Evolutionary conservation across 768 basidiomycete species (phyloP).

Genomic region (Rhizopogon roseolus): DNA sequence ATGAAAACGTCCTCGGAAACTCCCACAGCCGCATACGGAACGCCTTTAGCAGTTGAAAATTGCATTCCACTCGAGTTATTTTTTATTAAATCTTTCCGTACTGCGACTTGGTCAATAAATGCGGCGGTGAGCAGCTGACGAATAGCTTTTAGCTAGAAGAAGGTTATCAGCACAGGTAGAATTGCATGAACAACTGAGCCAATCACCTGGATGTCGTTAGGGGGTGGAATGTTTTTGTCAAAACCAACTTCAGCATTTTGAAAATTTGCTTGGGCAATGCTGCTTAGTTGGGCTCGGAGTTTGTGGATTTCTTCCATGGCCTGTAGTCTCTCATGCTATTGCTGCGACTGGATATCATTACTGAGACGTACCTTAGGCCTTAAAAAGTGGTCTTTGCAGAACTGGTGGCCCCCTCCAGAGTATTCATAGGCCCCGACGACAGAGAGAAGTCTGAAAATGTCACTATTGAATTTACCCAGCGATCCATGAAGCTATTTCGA

Average conservation of each 20-base stretch:
- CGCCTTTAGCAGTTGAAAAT: conserved; percentile 69
- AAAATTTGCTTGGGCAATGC: conserved; percentile 79
- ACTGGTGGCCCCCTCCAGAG: conserved; percentile 71
- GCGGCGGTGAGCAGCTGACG: conserved; percentile 83
- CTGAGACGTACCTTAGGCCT: conserved; percentile 66
- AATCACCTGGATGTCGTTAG: conserved; percentile 69
- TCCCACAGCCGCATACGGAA: conserved; percentile 80
- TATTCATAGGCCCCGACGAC: conserved; percentile 98
- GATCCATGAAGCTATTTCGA: conserved; percentile 62
- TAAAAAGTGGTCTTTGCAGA: conserved; percentile 89
- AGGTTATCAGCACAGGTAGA: conserved; percentile 1
- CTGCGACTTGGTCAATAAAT: conserved; percentile 94
- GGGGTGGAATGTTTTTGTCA: conserved; percentile 64
- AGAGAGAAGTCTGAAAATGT: conserved; percentile 82
- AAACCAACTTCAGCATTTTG: conserved; percentile 58
- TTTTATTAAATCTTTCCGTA: conserved; percentile 78
- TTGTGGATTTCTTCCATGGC: conserved; percentile 99
- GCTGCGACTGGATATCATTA: neutral
- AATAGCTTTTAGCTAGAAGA: conserved; percentile 76
- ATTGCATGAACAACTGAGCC: neutral
- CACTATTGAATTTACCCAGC: conserved; percentile 77
- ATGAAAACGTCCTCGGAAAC: conserved; percentile 86
- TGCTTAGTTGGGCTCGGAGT: conserved; percentile 81
- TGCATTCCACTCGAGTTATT: conserved; percentile 58
- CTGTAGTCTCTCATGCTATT: conserved; percentile 33